Evolutionary conservation across 352 stramenopile genomes (phyloP).

Genomic region (Globisporangium mamillatum): DNA sequence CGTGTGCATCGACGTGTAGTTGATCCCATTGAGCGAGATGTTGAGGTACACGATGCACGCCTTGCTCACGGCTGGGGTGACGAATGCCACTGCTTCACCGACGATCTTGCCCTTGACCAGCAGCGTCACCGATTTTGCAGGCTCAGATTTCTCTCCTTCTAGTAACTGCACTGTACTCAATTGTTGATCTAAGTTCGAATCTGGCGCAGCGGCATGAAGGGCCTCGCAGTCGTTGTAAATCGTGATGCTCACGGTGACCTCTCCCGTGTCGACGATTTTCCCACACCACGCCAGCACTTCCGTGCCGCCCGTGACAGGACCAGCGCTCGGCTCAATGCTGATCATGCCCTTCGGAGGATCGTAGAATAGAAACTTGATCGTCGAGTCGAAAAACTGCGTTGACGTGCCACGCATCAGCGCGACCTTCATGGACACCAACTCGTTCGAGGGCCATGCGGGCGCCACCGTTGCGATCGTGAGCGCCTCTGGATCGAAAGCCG

Average conservation of each 20-base stretch:
- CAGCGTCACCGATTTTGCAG: slow-evolving; percentile 13
- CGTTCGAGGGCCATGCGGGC: slow-evolving; percentile 55
- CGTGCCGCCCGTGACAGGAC: slow-evolving; percentile 50
- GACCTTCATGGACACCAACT: slow-evolving; percentile 43
- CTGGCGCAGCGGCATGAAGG: background rate
- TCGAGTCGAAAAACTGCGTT: slow-evolving; percentile 40
- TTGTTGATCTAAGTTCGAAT: background rate
- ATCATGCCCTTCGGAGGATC: slow-evolving; percentile 65
- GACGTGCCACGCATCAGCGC: slow-evolving; percentile 23
- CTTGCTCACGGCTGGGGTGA: slow-evolving; percentile 33
- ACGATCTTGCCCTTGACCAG: slow-evolving; percentile 56
- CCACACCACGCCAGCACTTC: slow-evolving; percentile 55
- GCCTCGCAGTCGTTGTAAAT: slow-evolving; percentile 18
- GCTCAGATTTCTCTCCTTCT: background rate
- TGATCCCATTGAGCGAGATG: slow-evolving; percentile 75
- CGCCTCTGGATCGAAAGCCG: slow-evolving; percentile 34
- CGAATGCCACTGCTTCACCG: slow-evolving; percentile 56
- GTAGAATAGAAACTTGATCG: slow-evolving; percentile 69
- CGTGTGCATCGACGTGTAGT: slow-evolving; percentile 56
- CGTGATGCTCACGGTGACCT: slow-evolving; percentile 56
- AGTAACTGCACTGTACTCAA: background rate
- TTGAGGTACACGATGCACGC: slow-evolving; percentile 49
- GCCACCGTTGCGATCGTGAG: slow-evolving; percentile 36
- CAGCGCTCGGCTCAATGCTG: slow-evolving; percentile 51
- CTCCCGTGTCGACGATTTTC: slow-evolving; percentile 62